phyloP scores from a whole-genome alignment of 2,329 filamentous ascomycete genomes.

The Trichophyton equinum region DNA sequence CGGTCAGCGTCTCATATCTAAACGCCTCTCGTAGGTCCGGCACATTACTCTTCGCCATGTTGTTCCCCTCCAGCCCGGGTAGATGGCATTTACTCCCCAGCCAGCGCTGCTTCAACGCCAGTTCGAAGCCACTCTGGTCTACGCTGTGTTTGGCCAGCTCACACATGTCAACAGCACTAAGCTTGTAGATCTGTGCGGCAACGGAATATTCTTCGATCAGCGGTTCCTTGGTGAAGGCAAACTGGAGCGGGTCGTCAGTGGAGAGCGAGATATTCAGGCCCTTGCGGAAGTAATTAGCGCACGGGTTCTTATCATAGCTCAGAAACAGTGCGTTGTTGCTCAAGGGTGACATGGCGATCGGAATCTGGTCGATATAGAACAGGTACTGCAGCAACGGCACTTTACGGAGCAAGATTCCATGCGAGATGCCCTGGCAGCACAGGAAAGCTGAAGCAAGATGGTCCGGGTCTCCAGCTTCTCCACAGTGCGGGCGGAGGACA shows the following conservation, averaged over 20 bases:
- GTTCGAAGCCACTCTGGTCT: slow-evolving; percentile 85
- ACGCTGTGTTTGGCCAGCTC: slow-evolving; percentile 95
- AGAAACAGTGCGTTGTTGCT: slow-evolving; percentile 96
- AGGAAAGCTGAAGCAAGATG: slow-evolving; percentile 84
- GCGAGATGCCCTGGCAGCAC: slow-evolving; percentile 93
- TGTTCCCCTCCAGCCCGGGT: slow-evolving; percentile 73
- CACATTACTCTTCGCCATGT: slow-evolving; percentile 91
- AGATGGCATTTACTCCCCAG: slow-evolving; percentile 65
- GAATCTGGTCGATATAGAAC: slow-evolving; percentile 96
- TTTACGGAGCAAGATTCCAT: slow-evolving; percentile 83
- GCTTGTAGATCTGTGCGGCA: slow-evolving; percentile 95
- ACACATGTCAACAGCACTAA: slow-evolving; percentile 95
- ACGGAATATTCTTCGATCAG: slow-evolving; percentile 97
- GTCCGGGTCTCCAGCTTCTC: slow-evolving; percentile 92
- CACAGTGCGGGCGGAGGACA: slow-evolving; percentile 81
- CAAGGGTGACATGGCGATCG: slow-evolving; percentile 97
- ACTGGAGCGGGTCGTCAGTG: slow-evolving; percentile 92
- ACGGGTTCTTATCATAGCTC: slow-evolving; percentile 93
- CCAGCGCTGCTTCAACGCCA: slow-evolving; percentile 82
- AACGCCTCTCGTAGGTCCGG: slow-evolving; percentile 87
- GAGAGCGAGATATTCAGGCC: slow-evolving; percentile 92
- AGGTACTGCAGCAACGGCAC: slow-evolving; percentile 91
- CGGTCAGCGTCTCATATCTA: slow-evolving; percentile 68
- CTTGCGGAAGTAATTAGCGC: slow-evolving; percentile 86
- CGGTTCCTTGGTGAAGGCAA: slow-evolving; percentile 96